Conservation (phyloP, 2,329 filamentous ascomycete species). For the Chrysoporthe deuterocubensis region DNA sequence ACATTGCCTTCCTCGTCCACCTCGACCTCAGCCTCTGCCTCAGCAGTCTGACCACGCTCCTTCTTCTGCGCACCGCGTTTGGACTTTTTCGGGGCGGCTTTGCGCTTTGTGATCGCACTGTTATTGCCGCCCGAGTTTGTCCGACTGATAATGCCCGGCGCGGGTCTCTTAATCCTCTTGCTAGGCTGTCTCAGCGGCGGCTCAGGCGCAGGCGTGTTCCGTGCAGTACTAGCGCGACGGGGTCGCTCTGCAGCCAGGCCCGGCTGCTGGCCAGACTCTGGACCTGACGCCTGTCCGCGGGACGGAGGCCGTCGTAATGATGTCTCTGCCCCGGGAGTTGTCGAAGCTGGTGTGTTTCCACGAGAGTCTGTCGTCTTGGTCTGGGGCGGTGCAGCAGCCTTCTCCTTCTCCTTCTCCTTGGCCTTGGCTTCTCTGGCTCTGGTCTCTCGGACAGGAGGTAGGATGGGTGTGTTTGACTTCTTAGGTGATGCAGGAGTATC, state of each 20-base stretch:
- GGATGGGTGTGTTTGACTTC: conserved; percentile 41
- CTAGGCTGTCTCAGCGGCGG: conserved; percentile 44
- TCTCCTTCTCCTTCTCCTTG: conserved; percentile 30
- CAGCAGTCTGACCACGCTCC: conserved; percentile 45
- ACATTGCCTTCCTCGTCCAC: conserved; percentile 70
- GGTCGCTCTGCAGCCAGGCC: conserved; percentile 57
- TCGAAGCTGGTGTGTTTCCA: conserved; percentile 35
- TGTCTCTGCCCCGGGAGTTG: conserved; percentile 41
- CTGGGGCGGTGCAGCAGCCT: conserved; percentile 16
- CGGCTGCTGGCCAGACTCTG: conserved; percentile 42
- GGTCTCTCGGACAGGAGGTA: conserved; percentile 40
- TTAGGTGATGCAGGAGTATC: conserved; percentile 38
- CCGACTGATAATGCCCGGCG: conserved; percentile 71
- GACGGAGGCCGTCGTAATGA: conserved; percentile 52
- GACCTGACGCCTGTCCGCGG: conserved; percentile 56
- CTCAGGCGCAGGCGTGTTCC: conserved; percentile 61
- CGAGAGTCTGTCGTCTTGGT: conserved; percentile 30
- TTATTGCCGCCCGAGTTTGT: conserved; percentile 61
- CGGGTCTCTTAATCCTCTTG: conserved; percentile 70
- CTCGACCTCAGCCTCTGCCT: conserved; percentile 58
- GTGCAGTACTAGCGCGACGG: conserved; percentile 59
- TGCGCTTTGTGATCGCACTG: conserved; percentile 72
- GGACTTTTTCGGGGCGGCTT: conserved; percentile 66
- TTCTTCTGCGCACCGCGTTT: conserved; percentile 54
- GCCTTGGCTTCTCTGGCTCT: conserved; percentile 36